A percentile compares a stretch with the other conserved stretches of the same genome.
phyloP scores from a whole-genome alignment of 495 filamentous ascomycete species.

The Annulohypoxylon stygium region DNA sequence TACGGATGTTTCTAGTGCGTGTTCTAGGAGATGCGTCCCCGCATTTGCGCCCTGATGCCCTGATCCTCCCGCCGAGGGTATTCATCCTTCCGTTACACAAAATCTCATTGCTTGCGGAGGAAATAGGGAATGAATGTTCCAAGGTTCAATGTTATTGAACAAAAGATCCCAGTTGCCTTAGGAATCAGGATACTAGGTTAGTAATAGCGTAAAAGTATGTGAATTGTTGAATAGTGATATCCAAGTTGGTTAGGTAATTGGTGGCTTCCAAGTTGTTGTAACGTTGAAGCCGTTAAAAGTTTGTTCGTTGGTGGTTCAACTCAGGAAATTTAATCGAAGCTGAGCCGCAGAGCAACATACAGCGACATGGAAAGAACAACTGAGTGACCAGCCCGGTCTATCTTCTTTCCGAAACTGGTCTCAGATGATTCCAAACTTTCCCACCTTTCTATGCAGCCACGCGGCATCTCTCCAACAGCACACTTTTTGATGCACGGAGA shows the following conservation, averaged over 20 bases:
- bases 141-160: background rate
- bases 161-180: slow-evolving; percentile 22
- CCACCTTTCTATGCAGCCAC: background rate
- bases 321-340: slow-evolving; percentile 14
- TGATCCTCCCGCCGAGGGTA: slow-evolving; percentile 11
- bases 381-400: background rate
- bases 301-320: background rate
- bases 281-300: background rate
- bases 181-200: slow-evolving; percentile 24
- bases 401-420: slow-evolving; percentile 3
- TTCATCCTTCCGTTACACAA: slow-evolving; percentile 16
- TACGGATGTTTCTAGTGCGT: background rate
- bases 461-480: background rate
- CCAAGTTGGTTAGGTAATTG: background rate
- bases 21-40: background rate
- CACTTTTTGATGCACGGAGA: background rate
- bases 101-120: background rate
- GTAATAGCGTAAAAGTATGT: slow-evolving; percentile 3
- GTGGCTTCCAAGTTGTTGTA: background rate
- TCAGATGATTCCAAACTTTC: slow-evolving; percentile 16
- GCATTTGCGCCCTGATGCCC: background rate
- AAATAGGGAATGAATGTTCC: background rate
- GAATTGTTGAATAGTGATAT: background rate
- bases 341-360: slow-evolving; percentile 12
- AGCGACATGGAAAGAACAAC: background rate